phyloP scores from a whole-genome alignment of 2,329 filamentous ascomycete genomes.

The Mycosphaerelloides madeirae region DNA sequence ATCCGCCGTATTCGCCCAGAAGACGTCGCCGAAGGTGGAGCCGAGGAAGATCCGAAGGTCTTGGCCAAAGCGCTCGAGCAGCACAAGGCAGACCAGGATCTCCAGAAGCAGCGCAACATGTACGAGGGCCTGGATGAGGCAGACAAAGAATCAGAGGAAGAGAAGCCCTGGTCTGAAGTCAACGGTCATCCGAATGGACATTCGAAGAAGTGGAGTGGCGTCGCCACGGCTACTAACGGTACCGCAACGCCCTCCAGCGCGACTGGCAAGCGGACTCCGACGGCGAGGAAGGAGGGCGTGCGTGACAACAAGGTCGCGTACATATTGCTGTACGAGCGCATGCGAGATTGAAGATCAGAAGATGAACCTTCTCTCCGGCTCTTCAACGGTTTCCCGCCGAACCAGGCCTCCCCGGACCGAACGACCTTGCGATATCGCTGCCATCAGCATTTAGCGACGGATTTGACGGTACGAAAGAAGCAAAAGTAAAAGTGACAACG shows the following conservation, averaged over 20 bases:
- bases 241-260: conserved; percentile 49
- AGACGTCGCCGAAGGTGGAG: conserved; percentile 80
- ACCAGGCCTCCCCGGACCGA: no score
- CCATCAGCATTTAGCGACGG: no score
- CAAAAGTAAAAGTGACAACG: no score
- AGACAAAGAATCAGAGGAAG: conserved; percentile 60
- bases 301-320: conserved; percentile 98
- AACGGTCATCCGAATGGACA: conserved; percentile 51
- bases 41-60: conserved; percentile 70
- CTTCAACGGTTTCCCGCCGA: no score
- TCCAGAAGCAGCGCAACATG: conserved; percentile 56
- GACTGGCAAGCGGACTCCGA: conserved; percentile 51
- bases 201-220: conserved; percentile 58
- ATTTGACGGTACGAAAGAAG: no score
- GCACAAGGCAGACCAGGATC: conserved; percentile 54
- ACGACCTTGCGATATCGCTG: no score
- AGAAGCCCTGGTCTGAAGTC: conserved; percentile 76
- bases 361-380: no score
- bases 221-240: conserved; percentile 53
- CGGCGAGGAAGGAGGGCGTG: conserved; percentile 45
- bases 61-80: conserved; percentile 63
- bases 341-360: not conserved
- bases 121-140: conserved; percentile 66
- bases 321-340: conserved; percentile 79
- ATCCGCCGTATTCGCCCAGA: conserved; percentile 80